These are phyloP conservation scores for Ceratobasidium sp. DNA, from an alignment of 1,284 basidiomycete species.

Conservation along the genomic window DNA sequence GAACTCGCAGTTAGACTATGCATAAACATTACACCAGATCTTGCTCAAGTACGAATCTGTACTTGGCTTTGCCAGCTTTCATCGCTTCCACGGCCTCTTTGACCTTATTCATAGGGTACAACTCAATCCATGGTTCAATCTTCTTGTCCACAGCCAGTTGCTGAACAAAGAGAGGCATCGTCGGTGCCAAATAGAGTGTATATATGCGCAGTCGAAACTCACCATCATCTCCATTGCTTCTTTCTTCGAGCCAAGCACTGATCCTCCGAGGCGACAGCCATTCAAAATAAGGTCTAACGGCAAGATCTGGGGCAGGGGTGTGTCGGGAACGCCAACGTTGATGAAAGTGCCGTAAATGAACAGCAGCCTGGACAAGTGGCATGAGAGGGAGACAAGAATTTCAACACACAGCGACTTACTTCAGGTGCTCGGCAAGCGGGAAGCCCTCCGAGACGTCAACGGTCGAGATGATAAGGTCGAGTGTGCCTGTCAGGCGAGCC, in stretches of 20 bases:
- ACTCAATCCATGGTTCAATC: conserved; percentile 32
- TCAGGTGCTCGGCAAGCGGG: conserved; percentile 60
- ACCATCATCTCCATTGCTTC: conserved; percentile 71
- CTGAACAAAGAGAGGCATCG: conserved; percentile 50
- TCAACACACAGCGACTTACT: background rate
- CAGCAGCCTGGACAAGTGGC: conserved; percentile 56
- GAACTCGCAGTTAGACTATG: too few species aligned
- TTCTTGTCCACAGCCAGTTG: conserved; percentile 53
- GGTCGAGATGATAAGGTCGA: conserved; percentile 76
- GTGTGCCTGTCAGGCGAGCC: conserved; percentile 60
- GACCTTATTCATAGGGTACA: conserved; percentile 33
- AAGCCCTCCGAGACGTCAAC: conserved; percentile 56
- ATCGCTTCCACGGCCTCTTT: conserved; percentile 66
- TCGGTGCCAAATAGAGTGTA: background rate
- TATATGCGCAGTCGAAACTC: background rate
- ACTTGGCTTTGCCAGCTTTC: conserved; percentile 67
- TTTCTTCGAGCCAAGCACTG: conserved; percentile 73
- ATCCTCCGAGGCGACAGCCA: conserved; percentile 56
- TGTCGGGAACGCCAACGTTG: conserved; percentile 68
- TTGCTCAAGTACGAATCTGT: conserved; percentile 66
- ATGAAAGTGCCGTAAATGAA: conserved; percentile 69
- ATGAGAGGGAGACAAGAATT: background rate
- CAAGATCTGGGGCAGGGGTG: conserved; percentile 60
- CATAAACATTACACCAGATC: conserved; percentile 53
- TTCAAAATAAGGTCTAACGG: conserved; percentile 60